These are phyloP conservation scores for Blepharisma undulans DNA, from an alignment of 169 alveolate genomes.

Conservation along the genomic window DNA sequence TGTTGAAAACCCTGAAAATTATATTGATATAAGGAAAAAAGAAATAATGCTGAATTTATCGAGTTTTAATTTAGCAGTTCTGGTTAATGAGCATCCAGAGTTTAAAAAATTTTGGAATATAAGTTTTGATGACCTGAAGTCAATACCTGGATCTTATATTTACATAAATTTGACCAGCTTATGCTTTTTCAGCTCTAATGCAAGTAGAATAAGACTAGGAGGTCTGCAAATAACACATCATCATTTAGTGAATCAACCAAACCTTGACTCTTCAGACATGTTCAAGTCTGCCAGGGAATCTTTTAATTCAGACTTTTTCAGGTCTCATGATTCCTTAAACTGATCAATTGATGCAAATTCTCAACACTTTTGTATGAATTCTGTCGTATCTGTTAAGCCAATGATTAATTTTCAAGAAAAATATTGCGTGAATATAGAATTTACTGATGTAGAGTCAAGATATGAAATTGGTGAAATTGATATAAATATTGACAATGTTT, in stretches of 20 bases:
- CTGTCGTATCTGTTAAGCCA: background rate
- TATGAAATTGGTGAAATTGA: background rate
- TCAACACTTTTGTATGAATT: background rate
- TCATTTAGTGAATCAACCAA: background rate
- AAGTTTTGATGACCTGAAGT: background rate
- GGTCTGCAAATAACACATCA: background rate
- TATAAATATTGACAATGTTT: background rate
- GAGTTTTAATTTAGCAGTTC: background rate
- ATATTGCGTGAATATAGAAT: background rate
- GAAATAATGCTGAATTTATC: background rate
- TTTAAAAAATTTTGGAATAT: background rate
- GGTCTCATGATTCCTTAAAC: too few relatives aligned
- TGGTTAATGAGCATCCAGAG: background rate
- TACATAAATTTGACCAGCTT: background rate
- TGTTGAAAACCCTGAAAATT: background rate
- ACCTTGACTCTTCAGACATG: background rate
- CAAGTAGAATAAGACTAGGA: too few relatives aligned
- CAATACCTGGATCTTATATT: background rate
- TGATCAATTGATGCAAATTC: background rate
- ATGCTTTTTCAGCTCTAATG: background rate
- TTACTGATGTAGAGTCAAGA: background rate
- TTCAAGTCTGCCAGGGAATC: background rate
- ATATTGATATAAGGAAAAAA: background rate
- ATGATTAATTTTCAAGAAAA: background rate
- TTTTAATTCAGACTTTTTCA: background rate